These are phyloP conservation scores for Taiozyma sp. DNA, from an alignment of 1,139 yeast species.

Conservation along the genomic window DNA sequence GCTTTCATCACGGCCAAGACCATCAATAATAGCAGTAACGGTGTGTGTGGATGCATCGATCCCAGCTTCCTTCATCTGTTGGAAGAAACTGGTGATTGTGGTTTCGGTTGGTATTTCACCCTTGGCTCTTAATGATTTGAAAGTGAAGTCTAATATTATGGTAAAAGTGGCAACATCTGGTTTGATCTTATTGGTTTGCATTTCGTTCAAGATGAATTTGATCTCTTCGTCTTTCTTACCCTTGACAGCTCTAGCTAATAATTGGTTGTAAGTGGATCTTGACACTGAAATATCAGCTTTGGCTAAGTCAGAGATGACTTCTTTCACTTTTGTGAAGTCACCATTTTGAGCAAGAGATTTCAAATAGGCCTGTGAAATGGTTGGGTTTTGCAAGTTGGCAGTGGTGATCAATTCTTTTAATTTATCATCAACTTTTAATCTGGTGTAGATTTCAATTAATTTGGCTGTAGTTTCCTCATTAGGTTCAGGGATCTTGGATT, in stretches of 20 bases:
- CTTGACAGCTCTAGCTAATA: slow-evolving; percentile 30
- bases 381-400: slow-evolving; percentile 16
- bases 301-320: slow-evolving; percentile 28
- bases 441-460: slow-evolving; percentile 32
- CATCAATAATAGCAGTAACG: slow-evolving; percentile 51
- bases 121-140: slow-evolving; percentile 41
- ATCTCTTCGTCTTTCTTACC: slow-evolving; percentile 31
- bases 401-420: slow-evolving; percentile 18
- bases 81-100: slow-evolving; percentile 35
- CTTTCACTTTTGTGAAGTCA: slow-evolving; percentile 25
- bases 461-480: slow-evolving; percentile 33
- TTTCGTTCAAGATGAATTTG: slow-evolving; percentile 28
- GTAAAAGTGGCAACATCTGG: slow-evolving; percentile 69
- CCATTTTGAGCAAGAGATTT: slow-evolving; percentile 26
- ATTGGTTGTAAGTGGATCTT: slow-evolving; percentile 35
- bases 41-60: slow-evolving; percentile 47
- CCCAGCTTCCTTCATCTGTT: slow-evolving; percentile 37
- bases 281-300: slow-evolving; percentile 29
- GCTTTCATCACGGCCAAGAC: slow-evolving; percentile 44
- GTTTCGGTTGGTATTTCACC: slow-evolving; percentile 42
- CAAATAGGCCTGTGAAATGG: slow-evolving; percentile 29
- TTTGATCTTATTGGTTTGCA: slow-evolving; percentile 35
- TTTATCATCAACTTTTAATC: slow-evolving; percentile 25
- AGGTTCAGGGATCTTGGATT: slow-evolving; percentile 35
- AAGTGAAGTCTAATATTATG: slow-evolving; percentile 51